A percentile compares a stretch with the other conserved stretches of the same genome.
These are phyloP conservation scores for Xylaria digitata DNA, from an alignment of 2,329 filamentous ascomycete genomes.

Conservation along the genomic window DNA sequence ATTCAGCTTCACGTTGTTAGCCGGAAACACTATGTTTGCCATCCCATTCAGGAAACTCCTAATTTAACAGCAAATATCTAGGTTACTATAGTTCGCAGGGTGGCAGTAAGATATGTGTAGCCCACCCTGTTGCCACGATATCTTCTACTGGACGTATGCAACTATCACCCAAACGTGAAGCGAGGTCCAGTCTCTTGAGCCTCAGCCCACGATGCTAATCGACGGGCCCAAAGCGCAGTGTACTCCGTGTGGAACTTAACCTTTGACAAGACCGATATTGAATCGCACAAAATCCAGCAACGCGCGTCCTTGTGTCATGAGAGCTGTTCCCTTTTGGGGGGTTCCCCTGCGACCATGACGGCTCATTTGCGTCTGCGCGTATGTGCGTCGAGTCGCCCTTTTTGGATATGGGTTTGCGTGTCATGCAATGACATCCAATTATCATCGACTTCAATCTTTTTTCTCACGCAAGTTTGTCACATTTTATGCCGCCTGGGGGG, in stretches of 20 bases:
- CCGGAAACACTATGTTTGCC: conserved; percentile 24
- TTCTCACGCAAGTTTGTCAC: conserved; percentile 42
- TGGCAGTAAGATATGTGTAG: neutral
- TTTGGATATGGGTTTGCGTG: conserved; percentile 12
- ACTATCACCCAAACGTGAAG: conserved; percentile 1
- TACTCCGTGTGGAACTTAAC: neutral
- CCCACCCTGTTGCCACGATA: conserved; percentile 2
- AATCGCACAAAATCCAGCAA: neutral
- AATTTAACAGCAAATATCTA: conserved; percentile 3
- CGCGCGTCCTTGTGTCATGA: conserved; percentile 6
- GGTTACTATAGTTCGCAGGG: neutral
- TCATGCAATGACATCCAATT: conserved; percentile 39
- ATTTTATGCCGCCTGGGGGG: conserved; percentile 38
- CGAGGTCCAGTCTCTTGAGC: conserved; percentile 12
- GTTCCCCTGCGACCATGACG: conserved; percentile 7
- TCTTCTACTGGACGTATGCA: neutral
- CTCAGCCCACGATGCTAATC: conserved; percentile 4
- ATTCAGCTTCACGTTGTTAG: conserved; percentile 29
- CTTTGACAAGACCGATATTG: neutral
- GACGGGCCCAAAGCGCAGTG: neutral
- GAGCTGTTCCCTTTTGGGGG: conserved; percentile 2
- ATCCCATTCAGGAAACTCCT: conserved; percentile 22
- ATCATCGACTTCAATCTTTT: conserved; percentile 38
- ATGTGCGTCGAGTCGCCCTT: conserved; percentile 21
- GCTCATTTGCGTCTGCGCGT: conserved; percentile 12